These are phyloP conservation scores for Goniomonas avonlea DNA, from an alignment of 78 protist genomes.

Conservation along the genomic window DNA sequence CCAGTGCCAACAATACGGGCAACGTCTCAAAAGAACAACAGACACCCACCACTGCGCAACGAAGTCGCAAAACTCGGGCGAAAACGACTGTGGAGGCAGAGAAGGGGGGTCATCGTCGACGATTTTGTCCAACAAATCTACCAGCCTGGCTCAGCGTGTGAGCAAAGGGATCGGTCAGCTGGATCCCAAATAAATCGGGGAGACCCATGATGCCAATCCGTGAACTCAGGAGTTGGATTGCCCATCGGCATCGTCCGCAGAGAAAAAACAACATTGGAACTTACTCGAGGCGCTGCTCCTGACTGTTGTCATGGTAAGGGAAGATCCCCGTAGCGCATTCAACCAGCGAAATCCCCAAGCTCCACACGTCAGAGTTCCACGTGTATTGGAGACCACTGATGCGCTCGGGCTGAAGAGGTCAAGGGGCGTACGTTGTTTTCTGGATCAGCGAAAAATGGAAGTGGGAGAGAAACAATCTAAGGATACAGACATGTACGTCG, in stretches of 20 bases:
- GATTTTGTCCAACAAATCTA: neutral
- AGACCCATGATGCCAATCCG: neutral
- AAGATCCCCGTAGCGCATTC: neutral
- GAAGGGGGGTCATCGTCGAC: neutral
- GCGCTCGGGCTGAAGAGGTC: neutral
- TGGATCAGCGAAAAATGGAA: too few relatives aligned
- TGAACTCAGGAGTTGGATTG: neutral
- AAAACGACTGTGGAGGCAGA: neutral
- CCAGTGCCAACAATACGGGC: too few relatives aligned
- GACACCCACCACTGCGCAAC: too few relatives aligned
- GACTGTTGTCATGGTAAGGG: neutral
- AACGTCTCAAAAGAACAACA: too few relatives aligned
- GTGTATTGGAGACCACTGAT: conserved; percentile 1
- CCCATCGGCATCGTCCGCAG: neutral
- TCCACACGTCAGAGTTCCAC: conserved; percentile 15
- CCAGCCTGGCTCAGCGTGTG: too few relatives aligned
- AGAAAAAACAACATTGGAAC: too few relatives aligned
- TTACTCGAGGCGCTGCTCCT: too few relatives aligned
- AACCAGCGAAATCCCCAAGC: neutral
- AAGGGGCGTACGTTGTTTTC: neutral
- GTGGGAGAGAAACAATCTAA: neutral
- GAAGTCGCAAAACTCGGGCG: neutral
- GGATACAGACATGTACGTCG: neutral
- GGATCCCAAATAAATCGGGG: neutral
- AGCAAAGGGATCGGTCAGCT: too few relatives aligned